Percentiles rank a stretch among this genome's conserved stretches.
phyloP scores from a whole-genome alignment of 805 yeast genomes.

The Zygosaccharomyces bisporus region DNA sequence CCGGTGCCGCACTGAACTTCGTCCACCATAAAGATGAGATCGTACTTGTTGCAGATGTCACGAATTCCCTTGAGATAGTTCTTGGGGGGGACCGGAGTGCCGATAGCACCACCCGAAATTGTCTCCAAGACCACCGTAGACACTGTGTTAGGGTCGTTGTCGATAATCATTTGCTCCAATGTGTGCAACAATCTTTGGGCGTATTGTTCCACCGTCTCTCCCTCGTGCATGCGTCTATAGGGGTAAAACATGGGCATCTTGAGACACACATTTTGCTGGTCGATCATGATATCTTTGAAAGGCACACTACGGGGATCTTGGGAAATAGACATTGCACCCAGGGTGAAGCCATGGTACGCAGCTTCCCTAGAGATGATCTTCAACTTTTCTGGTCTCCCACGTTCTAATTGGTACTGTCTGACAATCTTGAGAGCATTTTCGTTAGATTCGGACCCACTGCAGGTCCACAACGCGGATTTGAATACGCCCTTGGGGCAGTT shows the following conservation, averaged over 20 bases:
- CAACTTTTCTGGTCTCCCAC: constrained; percentile 40
- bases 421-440: constrained; percentile 63
- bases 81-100: constrained; percentile 43
- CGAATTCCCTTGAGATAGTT: constrained; percentile 47
- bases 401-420: constrained; percentile 44
- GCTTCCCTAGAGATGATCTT: constrained; percentile 43
- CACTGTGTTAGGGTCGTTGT: constrained; percentile 43
- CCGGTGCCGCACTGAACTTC: constrained; percentile 60
- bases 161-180: constrained; percentile 41
- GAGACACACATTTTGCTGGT: constrained; percentile 24
- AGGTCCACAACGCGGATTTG: constrained; percentile 44
- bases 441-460: constrained; percentile 67
- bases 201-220: constrained; percentile 41
- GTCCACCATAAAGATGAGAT: constrained; percentile 46
- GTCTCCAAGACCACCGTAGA: constrained; percentile 46
- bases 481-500: constrained; percentile 41
- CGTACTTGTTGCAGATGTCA: constrained; percentile 49
- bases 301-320: constrained; percentile 37
- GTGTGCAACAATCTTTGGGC: constrained; percentile 38
- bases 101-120: constrained; percentile 46
- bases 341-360: constrained; percentile 50
- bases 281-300: constrained; percentile 32
- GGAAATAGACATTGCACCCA: constrained; percentile 45
- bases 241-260: constrained; percentile 36
- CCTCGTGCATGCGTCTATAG: constrained; percentile 30